Base-by-base conservation (phyloP, 169 alveolate species). In the Neospora caninum region DNA sequence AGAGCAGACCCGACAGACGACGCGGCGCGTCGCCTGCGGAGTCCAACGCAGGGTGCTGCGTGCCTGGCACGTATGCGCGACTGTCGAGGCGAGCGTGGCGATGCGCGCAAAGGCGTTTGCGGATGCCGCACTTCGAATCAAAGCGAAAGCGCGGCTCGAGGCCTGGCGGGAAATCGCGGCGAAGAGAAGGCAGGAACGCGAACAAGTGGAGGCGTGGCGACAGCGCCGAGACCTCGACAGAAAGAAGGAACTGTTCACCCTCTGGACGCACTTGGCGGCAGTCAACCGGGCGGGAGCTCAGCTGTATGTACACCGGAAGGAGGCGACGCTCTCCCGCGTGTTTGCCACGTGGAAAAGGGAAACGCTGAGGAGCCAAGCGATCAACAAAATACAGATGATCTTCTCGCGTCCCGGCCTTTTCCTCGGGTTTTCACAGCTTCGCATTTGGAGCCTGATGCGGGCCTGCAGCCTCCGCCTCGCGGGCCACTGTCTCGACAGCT, bases 271-370 rank as follows among this genome's bases (percentile, higher is more conserved):
- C 86, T 25, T 78, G 10, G 39, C 86, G 39, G 10, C 39, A 4
- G 45, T 38, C 39, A 78, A 38, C 86, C 86, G 86, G 45, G 86
- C 45, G 20, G 86, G 86, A n/a, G 49, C 49, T 78, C 86, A 78
- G 86, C 86, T 78, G 89, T 82, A 82, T 36, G 53, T 82, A 39
- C 89, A 82, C 42, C 89, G 67, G 38, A 82, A 6, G 39, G 41
- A 36, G 34, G 38, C 54, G 67, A 36, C 41, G n/a, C n/a, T 18
- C 18, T 0, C 0, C 43, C 20, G 39, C 25, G 39, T 43, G n/a
- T 42, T 82, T 20, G 36, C 89, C 39, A 10, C 41, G 43, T 82
- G 89, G 89, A 9, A 1, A 41, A 16, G 38, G 89, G 64, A 0
- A 42, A 42, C 69, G 9, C 41, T 20, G 67, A 38, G 64, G 67